Evolutionary conservation across 2,329 filamentous ascomycete species (phyloP).

Genomic region (Fusarium cicatricum): DNA sequence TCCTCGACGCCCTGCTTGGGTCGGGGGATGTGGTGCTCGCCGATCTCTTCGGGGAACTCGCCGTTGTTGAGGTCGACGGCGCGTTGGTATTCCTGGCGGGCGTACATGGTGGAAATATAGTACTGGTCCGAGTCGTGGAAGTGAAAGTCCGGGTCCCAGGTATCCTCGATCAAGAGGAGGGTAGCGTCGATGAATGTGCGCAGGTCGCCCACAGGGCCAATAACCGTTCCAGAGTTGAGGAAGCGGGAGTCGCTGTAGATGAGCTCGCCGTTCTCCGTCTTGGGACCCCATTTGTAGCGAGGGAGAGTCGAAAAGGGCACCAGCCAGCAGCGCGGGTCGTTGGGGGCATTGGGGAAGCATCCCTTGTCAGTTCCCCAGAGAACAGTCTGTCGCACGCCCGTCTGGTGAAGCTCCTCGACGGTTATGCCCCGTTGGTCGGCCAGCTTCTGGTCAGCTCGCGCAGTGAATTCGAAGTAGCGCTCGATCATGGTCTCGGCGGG

Average conservation of each 20-base stretch:
- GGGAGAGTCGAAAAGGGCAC: conserved; percentile 28
- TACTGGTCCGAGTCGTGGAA: conserved; percentile 34
- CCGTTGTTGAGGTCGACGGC: conserved; percentile 21
- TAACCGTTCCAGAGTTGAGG: conserved; percentile 38
- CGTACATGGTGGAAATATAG: conserved; percentile 33
- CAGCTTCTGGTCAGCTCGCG: conserved; percentile 23
- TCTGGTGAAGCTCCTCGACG: conserved; percentile 23
- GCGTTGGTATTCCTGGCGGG: conserved; percentile 36
- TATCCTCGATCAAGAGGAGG: conserved; percentile 13
- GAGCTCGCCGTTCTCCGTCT: conserved; percentile 19
- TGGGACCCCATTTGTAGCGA: conserved; percentile 29
- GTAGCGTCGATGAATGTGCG: conserved; percentile 29
- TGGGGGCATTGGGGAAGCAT: conserved; percentile 18
- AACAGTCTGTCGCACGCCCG: conserved; percentile 29
- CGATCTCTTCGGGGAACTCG: conserved; percentile 19
- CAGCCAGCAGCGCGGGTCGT: conserved; percentile 32
- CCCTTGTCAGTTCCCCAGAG: conserved; percentile 37
- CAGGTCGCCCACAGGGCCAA: conserved; percentile 35
- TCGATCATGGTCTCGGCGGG: conserved; percentile 35
- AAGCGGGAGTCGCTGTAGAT: conserved; percentile 20
- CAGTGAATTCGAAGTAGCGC: conserved; percentile 31
- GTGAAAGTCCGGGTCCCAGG: conserved; percentile 10
- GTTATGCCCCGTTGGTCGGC: conserved; percentile 31
- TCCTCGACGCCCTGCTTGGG: conserved; percentile 12
- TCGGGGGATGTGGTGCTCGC: conserved; percentile 18